Evolutionary conservation across 306 rosid genomes (phyloP), one percentile per base, ranked within the genome.

Genomic region (Begonia peltatifolia): DNA sequence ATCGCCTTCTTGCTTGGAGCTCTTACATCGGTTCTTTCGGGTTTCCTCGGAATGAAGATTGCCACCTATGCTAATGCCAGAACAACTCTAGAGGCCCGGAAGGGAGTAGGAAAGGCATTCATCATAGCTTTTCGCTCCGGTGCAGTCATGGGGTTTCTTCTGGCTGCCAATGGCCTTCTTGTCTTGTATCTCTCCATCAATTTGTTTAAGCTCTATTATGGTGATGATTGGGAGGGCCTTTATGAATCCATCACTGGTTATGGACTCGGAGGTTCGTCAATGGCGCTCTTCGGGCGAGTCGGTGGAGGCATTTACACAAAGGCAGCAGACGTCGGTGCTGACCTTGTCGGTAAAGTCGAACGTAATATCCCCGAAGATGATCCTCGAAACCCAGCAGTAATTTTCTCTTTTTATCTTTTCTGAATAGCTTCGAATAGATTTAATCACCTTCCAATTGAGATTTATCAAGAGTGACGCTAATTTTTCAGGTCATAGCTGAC

Each of bases 261-360:
- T 54, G 84, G 93, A 14, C 84, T 83, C 42, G 82, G 87, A 62
- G 87, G 93, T 14, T 83, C 78, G 17, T 83, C 93, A 47, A 83
- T 83, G 93, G 87, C 93, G 10, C 77, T 83, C 57, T 79, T 79
- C 35, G 87, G 82, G 53, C 74, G 93, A 68, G 84, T 83, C 63
- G 87, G 87, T 6, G 87, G 87, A 52, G 93, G 87, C 20, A 76
- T 79, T 38, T 83, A 79, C 70, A 83, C 93, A 30, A 83, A 79
- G 70, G 93, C 93, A 41, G 93, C 87, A 46, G 87, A 76, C 79
- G 87, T 79, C 65, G 93, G 93, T 46, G 93, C 87, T 67, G 87
- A 76, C 58, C 93, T 83, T 30, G 87, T 79, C 4, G 82, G 80
- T 9, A 76, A 79, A 46, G 83, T 77, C 49, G 87, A 83, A 61